A percentile compares a stretch with the other conserved stretches of the same genome.
Conservation (phyloP, 768 basidiomycete species). For the Psilocybe azurescens region DNA sequence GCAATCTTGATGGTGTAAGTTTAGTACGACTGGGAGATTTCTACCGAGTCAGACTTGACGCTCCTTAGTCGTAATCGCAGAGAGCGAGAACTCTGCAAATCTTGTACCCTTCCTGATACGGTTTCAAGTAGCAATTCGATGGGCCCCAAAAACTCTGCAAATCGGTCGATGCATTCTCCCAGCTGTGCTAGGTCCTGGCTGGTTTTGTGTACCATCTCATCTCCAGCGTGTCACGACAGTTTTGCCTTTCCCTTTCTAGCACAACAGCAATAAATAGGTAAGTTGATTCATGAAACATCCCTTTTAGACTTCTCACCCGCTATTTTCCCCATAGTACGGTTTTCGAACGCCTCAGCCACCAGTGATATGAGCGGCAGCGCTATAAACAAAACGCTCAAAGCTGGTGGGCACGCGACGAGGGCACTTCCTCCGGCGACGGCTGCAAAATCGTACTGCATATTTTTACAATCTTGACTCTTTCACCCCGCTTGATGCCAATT, state of each 20-base stretch:
- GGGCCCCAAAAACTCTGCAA: conserved; percentile 17
- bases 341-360: conserved; percentile 4
- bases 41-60: conserved; percentile 3
- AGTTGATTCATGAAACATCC: not conserved
- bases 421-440: conserved; percentile 6
- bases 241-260: not conserved
- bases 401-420: conserved; percentile 9
- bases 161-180: conserved; percentile 10
- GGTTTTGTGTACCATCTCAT: conserved; percentile 3
- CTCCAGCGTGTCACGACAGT: conserved; percentile 1
- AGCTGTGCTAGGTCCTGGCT: conserved; percentile 14
- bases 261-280: not conserved
- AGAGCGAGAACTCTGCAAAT: conserved; percentile 11
- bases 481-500: not conserved
- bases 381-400: conserved; percentile 7
- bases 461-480: conserved; percentile 1
- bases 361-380: conserved; percentile 11
- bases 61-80: conserved; percentile 6
- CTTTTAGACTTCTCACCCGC: not conserved
- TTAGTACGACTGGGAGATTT: conserved; percentile 3
- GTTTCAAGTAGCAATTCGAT: conserved; percentile 14
- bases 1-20: conserved; percentile 5
- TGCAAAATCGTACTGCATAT: conserved; percentile 1
- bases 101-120: conserved; percentile 10
- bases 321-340: not conserved